A percentile compares a stretch with the other conserved stretches of the same genome.
Evolutionary conservation across 805 yeast genomes (phyloP).

Genomic region (Saccharomycopsis sp.): DNA sequence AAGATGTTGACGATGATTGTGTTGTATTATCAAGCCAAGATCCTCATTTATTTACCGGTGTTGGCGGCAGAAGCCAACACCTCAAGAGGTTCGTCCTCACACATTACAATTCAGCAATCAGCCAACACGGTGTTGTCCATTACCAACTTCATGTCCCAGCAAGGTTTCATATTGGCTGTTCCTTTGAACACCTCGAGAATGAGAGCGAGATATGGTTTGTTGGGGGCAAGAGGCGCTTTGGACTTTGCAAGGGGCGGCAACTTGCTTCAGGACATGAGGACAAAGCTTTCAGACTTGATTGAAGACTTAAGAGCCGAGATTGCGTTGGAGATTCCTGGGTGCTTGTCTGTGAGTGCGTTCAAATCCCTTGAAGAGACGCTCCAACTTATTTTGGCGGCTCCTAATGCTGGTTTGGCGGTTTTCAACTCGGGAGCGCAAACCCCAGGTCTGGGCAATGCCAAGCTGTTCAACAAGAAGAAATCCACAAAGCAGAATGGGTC

Average conservation of each 20-base stretch:
- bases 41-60: conserved; percentile 57
- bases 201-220: conserved; percentile 50
- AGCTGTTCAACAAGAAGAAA: no score
- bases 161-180: conserved; percentile 42
- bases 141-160: conserved; percentile 33
- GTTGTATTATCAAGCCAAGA: conserved; percentile 52
- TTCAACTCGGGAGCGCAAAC: no score
- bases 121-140: conserved; percentile 50
- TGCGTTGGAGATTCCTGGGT: conserved; percentile 48
- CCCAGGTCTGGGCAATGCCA: no score
- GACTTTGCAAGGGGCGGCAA: conserved; percentile 83
- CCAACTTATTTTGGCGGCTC: conserved; percentile 49
- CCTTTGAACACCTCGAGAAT: conserved; percentile 58
- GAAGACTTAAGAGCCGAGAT: conserved; percentile 44
- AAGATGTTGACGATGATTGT: conserved; percentile 45
- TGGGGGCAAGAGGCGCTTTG: conserved; percentile 66
- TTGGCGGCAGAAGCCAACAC: conserved; percentile 36
- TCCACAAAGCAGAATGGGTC: no score
- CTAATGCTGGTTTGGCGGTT: conserved; percentile 27
- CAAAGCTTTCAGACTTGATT: conserved; percentile 42
- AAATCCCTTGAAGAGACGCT: conserved; percentile 50
- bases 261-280: conserved; percentile 59
- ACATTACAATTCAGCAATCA: conserved; percentile 61
- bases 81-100: conserved; percentile 41
- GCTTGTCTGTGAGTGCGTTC: conserved; percentile 48